phyloP scores from a whole-genome alignment of 106 monocot species.

The Phalaenopsis aphrodite region DNA sequence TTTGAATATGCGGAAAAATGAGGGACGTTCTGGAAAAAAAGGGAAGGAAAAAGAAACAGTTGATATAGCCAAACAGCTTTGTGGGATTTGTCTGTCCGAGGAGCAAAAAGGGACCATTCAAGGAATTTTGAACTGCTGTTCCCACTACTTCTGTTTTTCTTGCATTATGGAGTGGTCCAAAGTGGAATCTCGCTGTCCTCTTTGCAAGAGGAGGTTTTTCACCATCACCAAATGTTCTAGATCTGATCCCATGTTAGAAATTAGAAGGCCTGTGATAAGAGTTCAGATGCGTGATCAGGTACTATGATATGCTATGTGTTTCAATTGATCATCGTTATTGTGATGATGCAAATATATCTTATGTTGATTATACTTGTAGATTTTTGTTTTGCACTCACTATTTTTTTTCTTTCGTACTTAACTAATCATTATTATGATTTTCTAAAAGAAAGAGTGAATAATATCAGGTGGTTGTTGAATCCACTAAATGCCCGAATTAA shows the following conservation, averaged over 20 bases:
- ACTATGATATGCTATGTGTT: conserved; percentile 5
- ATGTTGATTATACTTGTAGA: neutral
- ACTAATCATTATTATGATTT: neutral
- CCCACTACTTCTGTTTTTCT: conserved; percentile 74
- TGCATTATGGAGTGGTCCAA: conserved; percentile 93
- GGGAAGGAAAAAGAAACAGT: conserved; percentile 39
- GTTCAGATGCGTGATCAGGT: conserved; percentile 90
- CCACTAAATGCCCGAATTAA: neutral
- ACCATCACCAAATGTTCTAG: conserved; percentile 50
- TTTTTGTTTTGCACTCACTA: neutral
- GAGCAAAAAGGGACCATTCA: conserved; percentile 50
- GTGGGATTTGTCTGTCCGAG: conserved; percentile 81
- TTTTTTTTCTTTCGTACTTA: neutral
- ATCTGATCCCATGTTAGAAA: conserved; percentile 28
- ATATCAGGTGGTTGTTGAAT: neutral
- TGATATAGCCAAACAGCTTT: conserved; percentile 40
- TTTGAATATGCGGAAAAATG: conserved; percentile 6
- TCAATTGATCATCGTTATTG: neutral
- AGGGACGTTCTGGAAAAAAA: conserved; percentile 15
- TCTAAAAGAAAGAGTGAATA: neutral
- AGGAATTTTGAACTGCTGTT: conserved; percentile 64
- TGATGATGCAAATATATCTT: neutral
- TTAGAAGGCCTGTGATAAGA: conserved; percentile 40
- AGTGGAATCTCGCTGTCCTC: conserved; percentile 72
- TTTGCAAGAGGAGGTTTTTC: conserved; percentile 70